Percentiles rank a stretch among this genome's conserved stretches.
Evolutionary conservation across 352 stramenopile genomes (phyloP).

Genomic region (Peronospora destructor): DNA sequence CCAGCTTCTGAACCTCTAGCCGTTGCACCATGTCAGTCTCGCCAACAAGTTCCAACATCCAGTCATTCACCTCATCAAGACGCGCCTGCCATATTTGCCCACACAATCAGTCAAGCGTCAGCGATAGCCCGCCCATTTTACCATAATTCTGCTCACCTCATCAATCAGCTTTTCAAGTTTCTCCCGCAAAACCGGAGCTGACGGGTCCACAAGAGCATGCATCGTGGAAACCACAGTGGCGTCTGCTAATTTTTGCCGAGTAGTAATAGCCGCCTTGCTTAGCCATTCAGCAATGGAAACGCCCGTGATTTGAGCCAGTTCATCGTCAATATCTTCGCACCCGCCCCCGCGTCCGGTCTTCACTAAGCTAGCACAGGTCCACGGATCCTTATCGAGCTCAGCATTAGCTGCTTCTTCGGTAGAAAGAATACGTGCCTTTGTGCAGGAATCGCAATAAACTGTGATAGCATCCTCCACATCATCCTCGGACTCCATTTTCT

Average conservation of each 20-base stretch:
- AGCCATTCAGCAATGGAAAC: slow-evolving; percentile 40
- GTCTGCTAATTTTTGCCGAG: slow-evolving; percentile 55
- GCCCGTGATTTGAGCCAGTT: slow-evolving; percentile 59
- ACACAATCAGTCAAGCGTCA: background rate
- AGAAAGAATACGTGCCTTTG: slow-evolving; percentile 71
- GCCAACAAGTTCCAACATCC: slow-evolving; percentile 63
- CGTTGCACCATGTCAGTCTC: slow-evolving; percentile 37
- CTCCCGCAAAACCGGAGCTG: slow-evolving; percentile 31
- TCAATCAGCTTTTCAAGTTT: slow-evolving; percentile 56
- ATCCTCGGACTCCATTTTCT: slow-evolving; percentile 38
- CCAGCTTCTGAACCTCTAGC: slow-evolving; percentile 73
- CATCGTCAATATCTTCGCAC: slow-evolving; percentile 64
- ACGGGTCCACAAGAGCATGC: slow-evolving; percentile 35
- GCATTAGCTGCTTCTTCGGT: slow-evolving; percentile 31
- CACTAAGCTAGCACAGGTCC: slow-evolving; percentile 52
- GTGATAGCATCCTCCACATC: slow-evolving; percentile 59
- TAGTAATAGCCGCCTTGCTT: slow-evolving; percentile 38
- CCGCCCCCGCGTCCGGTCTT: slow-evolving; percentile 25
- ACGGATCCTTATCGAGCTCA: slow-evolving; percentile 31
- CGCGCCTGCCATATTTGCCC: slow-evolving; percentile 37
- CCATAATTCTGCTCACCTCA: slow-evolving; percentile 24
- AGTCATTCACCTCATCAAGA: slow-evolving; percentile 75
- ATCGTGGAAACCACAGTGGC: slow-evolving; percentile 23
- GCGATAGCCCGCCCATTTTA: slow-evolving; percentile 2
- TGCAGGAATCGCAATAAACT: slow-evolving; percentile 75